Percentiles rank a stretch among this genome's conserved stretches.
These are phyloP conservation scores for Candida sonorensis DNA, from an alignment of 805 yeast species.

Conservation along the genomic window DNA sequence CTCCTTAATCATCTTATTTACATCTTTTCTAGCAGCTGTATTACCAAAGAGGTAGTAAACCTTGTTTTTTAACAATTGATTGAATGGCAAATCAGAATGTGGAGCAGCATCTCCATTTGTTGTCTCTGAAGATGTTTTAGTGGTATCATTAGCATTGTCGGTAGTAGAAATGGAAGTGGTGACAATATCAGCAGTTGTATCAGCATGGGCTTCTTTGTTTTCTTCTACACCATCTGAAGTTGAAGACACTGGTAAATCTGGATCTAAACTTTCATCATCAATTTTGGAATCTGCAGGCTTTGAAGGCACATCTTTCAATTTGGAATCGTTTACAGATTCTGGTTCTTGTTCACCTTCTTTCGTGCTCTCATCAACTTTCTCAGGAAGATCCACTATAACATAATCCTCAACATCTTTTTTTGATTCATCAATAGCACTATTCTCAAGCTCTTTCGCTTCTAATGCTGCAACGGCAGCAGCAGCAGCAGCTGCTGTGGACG, in stretches of 20 bases:
- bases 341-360: no score
- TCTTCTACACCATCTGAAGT: no score
- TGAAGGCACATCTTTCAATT: no score
- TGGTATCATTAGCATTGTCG: no score
- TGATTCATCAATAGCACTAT: not conserved
- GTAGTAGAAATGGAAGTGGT: not conserved
- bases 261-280: not conserved
- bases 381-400: no score
- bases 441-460: conserved; percentile 2
- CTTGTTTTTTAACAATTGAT: conserved; percentile 1
- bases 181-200: not conserved
- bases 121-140: no score
- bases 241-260: no score
- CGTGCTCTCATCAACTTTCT: no score
- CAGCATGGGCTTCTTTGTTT: no score
- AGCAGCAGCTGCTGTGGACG: conserved; percentile 6
- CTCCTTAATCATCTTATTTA: conserved; percentile 12
- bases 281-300: not conserved
- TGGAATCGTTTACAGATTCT: no score
- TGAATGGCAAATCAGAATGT: not conserved
- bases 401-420: no score
- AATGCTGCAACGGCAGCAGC: conserved; percentile 5
- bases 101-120: not conserved
- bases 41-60: conserved; percentile 14
- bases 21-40: conserved; percentile 8